phyloP scores from a whole-genome alignment of 192 early-diverging fungal species.

The Chytriomyces confervae region DNA sequence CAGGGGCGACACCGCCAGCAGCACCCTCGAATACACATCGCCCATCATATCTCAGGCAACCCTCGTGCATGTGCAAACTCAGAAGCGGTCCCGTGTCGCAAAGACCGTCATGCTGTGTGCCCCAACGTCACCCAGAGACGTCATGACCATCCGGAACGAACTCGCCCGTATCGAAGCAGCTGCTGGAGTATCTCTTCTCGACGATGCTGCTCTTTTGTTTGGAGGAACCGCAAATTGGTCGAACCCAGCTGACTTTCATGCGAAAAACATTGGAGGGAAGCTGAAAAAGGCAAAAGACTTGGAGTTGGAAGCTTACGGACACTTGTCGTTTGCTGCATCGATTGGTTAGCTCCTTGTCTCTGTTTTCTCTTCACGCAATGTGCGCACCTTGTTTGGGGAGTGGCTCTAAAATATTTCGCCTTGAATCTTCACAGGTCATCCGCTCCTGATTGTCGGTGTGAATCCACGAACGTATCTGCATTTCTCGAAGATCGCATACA shows the following conservation, averaged over 20 bases:
- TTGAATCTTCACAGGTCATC: constrained; percentile 8
- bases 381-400: neutral
- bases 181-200: neutral
- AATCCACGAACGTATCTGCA: constrained; percentile 13
- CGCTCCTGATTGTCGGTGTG: constrained; percentile 18
- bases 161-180: constrained; percentile 23
- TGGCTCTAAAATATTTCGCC: neutral
- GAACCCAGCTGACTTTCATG: constrained; percentile 10
- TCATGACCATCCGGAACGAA: constrained; percentile 19
- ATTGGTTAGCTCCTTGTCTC: neutral
- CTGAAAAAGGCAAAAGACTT: constrained; percentile 2
- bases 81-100: neutral
- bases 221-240: constrained; percentile 17
- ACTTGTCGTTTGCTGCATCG: constrained; percentile 18
- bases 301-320: constrained; percentile 21
- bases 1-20: too few species aligned
- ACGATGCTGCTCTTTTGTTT: constrained; percentile 21
- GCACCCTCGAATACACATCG: too few species aligned
- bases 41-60: too few species aligned
- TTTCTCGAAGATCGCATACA: constrained; percentile 30
- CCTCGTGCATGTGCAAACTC: neutral
- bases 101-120: neutral
- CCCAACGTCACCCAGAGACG: neutral
- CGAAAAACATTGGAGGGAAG: neutral
- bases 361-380: neutral